Evolutionary conservation across 2,329 filamentous ascomycete species (phyloP), one percentile per base, ranked within the genome.

Genomic region (Basipetospora chlamydospora): DNA sequence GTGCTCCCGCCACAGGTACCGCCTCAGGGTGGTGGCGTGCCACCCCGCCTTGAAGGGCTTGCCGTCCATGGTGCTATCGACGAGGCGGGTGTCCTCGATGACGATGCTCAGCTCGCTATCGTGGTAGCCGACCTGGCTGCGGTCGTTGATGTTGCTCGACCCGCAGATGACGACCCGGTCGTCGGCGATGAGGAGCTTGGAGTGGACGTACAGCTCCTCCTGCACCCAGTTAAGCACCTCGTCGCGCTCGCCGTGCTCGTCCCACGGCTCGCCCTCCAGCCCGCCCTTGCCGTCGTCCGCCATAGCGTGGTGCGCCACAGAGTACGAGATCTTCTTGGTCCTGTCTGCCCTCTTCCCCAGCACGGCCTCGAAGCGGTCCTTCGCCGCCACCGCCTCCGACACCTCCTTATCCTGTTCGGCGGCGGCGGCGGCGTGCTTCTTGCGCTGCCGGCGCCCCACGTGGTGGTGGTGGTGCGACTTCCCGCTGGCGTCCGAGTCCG

Each of bases 181-280:
- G 51, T 96, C 87, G 2, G 80, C 80, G 46, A 95, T 88, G 45
- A 90, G 69, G 25, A 95, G 67, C 60, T 96, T 98, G 20, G 77
- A 81, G 55, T 98, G 90, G 33, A 96, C 79, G 54, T 98, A 98
- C 2, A 96, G 70, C 56, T 98, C 88, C 54, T 98, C 90, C 52
- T 94, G 88, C 41, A 96, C 79, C 64, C 90, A 92, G 52, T 92
- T 84, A 37, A 80, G 70, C 39, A 86, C 80, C 55, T 96, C 90
- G 46, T 88, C 72, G 0, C 74, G 61, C 3, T 80, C 60, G 0
- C 66, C 63, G 12, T 82, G 80, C 13, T 86, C 80, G 12, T 87
- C 79, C 82, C 85, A 95, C 1, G 60, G 49, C 54, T 92, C 83
- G 8, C 83, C 76, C 3, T 48, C 73, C 57, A 66, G 67, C 61